Evolutionary conservation across 768 basidiomycete genomes (phyloP).

Genomic region (Cystobasidium onofrii): DNA sequence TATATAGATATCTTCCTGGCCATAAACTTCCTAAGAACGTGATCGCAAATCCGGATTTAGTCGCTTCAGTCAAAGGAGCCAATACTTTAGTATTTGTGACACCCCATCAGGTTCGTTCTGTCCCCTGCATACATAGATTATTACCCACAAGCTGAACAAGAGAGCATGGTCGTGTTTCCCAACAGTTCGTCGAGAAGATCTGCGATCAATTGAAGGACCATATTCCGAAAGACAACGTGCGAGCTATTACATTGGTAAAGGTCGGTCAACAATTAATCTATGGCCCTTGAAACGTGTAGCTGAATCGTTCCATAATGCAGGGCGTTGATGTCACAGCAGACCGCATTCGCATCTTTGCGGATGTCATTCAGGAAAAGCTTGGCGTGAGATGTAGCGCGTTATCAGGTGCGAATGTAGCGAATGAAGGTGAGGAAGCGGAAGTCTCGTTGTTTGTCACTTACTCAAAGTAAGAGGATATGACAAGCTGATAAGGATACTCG

Average conservation of each 20-base stretch:
- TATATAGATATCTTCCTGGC: conserved; percentile 45
- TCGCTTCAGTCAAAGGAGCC: conserved; percentile 48
- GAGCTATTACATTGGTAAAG: conserved; percentile 50
- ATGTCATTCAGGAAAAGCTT: conserved; percentile 48
- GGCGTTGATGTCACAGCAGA: conserved; percentile 49
- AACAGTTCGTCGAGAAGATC: conserved; percentile 47
- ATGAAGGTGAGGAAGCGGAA: conserved; percentile 44
- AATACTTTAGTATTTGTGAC: conserved; percentile 50
- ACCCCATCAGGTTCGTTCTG: conserved; percentile 50
- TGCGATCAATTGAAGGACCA: conserved; percentile 48
- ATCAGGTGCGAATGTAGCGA: conserved; percentile 52
- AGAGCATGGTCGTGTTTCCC: too few relatives aligned
- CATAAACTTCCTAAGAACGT: conserved; percentile 48
- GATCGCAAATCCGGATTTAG: conserved; percentile 48
- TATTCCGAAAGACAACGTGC: conserved; percentile 43
- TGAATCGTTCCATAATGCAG: conserved; percentile 36
- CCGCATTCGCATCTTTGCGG: conserved; percentile 49
- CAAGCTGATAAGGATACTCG: too few relatives aligned
- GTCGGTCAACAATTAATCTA: conserved; percentile 34
- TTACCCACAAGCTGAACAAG: too few relatives aligned
- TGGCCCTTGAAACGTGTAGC: not conserved
- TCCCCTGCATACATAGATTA: too few relatives aligned
- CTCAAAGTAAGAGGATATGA: too few relatives aligned
- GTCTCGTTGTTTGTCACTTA: not conserved
- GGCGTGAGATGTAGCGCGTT: conserved; percentile 48